Evolutionary conservation across 1,139 yeast genomes (phyloP), one percentile per base, ranked within the genome.

Genomic region (Taphrina pruni): DNA sequence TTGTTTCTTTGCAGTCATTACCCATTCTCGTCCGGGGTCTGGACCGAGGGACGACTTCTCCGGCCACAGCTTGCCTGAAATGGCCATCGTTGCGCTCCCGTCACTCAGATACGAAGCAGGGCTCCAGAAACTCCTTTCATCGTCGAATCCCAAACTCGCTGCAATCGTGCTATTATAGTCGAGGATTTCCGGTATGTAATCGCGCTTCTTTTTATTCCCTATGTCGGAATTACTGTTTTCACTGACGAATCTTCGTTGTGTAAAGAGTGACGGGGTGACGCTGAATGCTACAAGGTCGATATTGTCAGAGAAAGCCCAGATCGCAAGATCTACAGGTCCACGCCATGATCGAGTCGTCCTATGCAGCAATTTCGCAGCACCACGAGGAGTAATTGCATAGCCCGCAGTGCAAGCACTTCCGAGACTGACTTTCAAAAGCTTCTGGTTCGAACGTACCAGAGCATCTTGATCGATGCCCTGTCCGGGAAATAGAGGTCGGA

Each of bases 321-420:
- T 50, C 4, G 36, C 54, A 9, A 50, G 12, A 50, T 50, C 54
- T 2, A 50, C 36, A 2, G 32, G 54, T 1, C 54, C 54, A 6
- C 3, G 36, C 54, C 54, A 50, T 11, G 7, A 2, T 2, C 54
- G 54, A 8, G 54, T 50, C 6, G 54, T 50, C 36, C 20, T 50
- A 36, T 50, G 54, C 36, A 50, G 36, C 36, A 50, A 50, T n/a
- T 50, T 50, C 8, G 36, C 54, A 2, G 54, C 54, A 50, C 54
- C 54, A n/a, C 36, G 54, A 6, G 36, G 54, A 2, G 36, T 21
- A 36, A 50, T 26, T 11, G 54, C 54, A 21, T 50, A 21, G 8
- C n/a, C 54, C 12, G 21, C 54, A n/a, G 54, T 50, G 36, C 54
- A 50, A 2, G 54, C 9, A n/a, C 36, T n/a, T n/a, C 36, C 54